Evolutionary conservation across 179 eudicot genomes (phyloP), one percentile per base, ranked within the genome.

Genomic region (Beta lomatogona): DNA sequence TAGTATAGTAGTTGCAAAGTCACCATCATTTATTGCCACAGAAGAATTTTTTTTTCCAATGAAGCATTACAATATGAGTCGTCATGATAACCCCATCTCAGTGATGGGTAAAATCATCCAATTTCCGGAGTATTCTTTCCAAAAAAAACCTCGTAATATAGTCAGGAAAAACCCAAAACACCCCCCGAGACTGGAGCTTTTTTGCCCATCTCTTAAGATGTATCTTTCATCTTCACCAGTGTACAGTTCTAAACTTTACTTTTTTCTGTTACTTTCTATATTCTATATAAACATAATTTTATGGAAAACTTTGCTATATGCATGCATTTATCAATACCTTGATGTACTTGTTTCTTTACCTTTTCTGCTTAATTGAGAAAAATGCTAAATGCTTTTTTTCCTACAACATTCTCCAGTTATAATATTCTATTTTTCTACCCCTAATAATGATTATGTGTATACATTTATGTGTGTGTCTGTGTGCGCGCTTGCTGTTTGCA

Each of bases 1-100:
- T 75, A 68, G 85, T 89, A 55, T 75, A 68, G 85, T 89, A 55
- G 91, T 84, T 89, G 87, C 83, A 85, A 86, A 59, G 88, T 89
- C 91, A 77, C 86, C 72, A 85, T 86, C 92, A 86, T 79, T 85
- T 31, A 80, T 80, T 82, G 57, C 77, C 85, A 76, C 80, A 15
- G 21, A 77, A 73, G 73, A 59, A 21, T 5, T 72, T 53, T 25
- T 28, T 52, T 52, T 7, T 53, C 41, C 41, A 73, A 63, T 59
- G 59, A 45, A n/a, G 73, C 41, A 28, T 63, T 77, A 10, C 71
- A 15, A 25, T 74, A 36, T 66, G 41, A 28, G 44, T 28, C 21
- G 22, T 21, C 6, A 28, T 64, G 12, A 64, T n/a, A 14, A n/a
- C 22, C 44, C 44, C 16, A 11, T 28, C 69, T 25, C 41, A 28